Percentiles rank a stretch among this genome's conserved stretches.
Conservation (phyloP, 2,329 filamentous ascomycete genomes). For the Colletotrichum spaethianum region DNA sequence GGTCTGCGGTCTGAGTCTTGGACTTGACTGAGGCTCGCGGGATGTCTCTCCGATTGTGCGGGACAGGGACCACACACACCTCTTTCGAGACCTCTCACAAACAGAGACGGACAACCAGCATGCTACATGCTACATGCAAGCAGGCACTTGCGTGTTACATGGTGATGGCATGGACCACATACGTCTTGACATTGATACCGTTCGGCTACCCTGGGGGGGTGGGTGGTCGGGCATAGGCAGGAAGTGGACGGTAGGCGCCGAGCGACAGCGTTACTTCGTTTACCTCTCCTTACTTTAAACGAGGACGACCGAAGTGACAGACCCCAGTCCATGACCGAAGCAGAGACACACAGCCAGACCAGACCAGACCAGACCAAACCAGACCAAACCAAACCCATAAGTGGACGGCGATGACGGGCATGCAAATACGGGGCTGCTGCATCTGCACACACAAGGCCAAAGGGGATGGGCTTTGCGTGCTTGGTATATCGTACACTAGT, state of each 20-base stretch:
- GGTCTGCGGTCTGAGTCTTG: constrained; percentile 25
- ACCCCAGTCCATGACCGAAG: constrained; percentile 23
- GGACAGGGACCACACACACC: constrained; percentile 36
- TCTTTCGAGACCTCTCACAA: constrained; percentile 24
- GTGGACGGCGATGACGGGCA: constrained; percentile 22
- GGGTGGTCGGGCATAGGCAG: neutral
- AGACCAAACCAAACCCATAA: neutral
- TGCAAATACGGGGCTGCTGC: constrained; percentile 27
- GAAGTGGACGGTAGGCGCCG: constrained; percentile 36
- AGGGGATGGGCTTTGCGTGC: constrained; percentile 2
- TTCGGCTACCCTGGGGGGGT: neutral
- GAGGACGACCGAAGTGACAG: constrained; percentile 34
- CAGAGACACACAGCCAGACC: constrained; percentile 1
- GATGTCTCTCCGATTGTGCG: constrained; percentile 37
- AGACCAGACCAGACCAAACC: no score
- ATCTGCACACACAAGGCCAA: constrained; percentile 13
- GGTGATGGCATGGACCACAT: constrained; percentile 32
- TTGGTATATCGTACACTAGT: constrained; percentile 7
- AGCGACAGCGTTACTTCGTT: constrained; percentile 38
- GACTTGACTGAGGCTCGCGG: constrained; percentile 37
- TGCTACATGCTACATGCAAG: constrained; percentile 36
- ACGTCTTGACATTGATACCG: constrained; percentile 1
- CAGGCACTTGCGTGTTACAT: constrained; percentile 37
- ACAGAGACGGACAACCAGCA: constrained; percentile 15
- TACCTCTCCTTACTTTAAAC: constrained; percentile 36